Evolutionary conservation across 139 green algal genomes (phyloP).

Genomic region (Edaphochlamys debaryana): DNA sequence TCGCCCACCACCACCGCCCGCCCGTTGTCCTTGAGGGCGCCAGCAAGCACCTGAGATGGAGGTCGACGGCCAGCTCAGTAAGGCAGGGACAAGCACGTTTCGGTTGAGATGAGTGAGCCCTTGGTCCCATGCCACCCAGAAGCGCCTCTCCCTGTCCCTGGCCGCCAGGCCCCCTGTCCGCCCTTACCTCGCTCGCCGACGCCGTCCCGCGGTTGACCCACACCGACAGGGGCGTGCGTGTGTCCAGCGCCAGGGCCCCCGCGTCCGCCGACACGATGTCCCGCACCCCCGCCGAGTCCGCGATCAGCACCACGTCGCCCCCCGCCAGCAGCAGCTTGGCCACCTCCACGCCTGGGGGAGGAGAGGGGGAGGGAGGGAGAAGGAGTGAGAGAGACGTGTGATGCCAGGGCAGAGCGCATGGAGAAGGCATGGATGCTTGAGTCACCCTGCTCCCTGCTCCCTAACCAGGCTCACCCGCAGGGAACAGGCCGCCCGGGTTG

Average conservation of each 20-base stretch:
- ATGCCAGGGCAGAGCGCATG: too few species aligned
- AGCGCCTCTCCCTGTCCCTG: too few species aligned
- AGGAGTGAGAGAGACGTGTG: too few species aligned
- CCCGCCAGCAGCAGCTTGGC: constrained; percentile 79
- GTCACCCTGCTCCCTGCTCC: too few species aligned
- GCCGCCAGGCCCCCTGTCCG: too few species aligned
- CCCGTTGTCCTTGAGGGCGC: constrained; percentile 92
- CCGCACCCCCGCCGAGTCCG: constrained; percentile 87
- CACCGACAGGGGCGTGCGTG: constrained; percentile 72
- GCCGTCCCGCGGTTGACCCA: constrained; percentile 97
- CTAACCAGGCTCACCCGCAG: too few species aligned
- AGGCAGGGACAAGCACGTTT: background rate
- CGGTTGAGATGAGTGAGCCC: too few species aligned
- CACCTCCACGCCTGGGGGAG: constrained; percentile 78
- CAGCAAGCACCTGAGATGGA: constrained; percentile 84
- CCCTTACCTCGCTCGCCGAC: constrained; percentile 84
- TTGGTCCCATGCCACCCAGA: too few species aligned
- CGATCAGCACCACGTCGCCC: constrained; percentile 95
- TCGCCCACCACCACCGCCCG: constrained; percentile 80
- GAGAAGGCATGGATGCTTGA: too few species aligned
- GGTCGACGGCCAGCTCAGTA: too few species aligned
- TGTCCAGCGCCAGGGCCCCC: constrained; percentile 54
- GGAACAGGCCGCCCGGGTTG: constrained; percentile 96
- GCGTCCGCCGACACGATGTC: constrained; percentile 90
- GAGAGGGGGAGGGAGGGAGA: background rate